Percentiles rank a stretch among this genome's conserved stretches.
Evolutionary conservation across 2,329 filamentous ascomycete genomes (phyloP).

Genomic region (Arthrinium phaeospermum): DNA sequence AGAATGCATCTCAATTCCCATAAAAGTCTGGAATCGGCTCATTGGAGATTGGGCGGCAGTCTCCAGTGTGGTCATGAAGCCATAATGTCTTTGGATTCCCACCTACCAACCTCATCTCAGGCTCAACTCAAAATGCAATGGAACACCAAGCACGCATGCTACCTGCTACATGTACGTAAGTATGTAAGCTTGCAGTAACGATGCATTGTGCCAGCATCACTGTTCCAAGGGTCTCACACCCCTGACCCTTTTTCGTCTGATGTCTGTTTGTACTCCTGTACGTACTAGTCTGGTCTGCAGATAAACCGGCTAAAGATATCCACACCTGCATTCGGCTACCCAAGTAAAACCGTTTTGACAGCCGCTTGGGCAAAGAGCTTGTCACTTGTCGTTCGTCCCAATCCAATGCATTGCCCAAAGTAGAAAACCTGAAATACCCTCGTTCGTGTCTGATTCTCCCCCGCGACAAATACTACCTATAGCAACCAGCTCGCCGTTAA

Average conservation of each 20-base stretch:
- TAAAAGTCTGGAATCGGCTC: no score
- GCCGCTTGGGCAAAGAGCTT: constrained; percentile 7
- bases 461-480: not conserved
- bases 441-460: not conserved
- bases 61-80: no score
- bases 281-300: constrained; percentile 8
- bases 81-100: no score
- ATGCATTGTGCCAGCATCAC: not conserved
- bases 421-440: not conserved
- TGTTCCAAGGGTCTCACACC: constrained; percentile 2
- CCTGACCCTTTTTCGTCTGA: constrained; percentile 17
- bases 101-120: not conserved
- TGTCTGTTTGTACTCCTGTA: constrained; percentile 8
- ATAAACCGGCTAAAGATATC: constrained; percentile 14
- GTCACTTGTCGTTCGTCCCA: constrained; percentile 1
- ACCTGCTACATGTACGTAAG: not conserved
- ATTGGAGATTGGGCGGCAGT: no score
- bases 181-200: not conserved
- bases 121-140: not conserved
- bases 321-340: constrained; percentile 17
- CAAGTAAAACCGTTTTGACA: constrained; percentile 16
- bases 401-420: not conserved
- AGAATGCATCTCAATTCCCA: no score
- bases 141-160: not conserved
- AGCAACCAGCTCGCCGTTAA: constrained; percentile 25